Conservation (phyloP, 2,329 filamentous ascomycete species). For the Hymenoscyphus linearis region DNA sequence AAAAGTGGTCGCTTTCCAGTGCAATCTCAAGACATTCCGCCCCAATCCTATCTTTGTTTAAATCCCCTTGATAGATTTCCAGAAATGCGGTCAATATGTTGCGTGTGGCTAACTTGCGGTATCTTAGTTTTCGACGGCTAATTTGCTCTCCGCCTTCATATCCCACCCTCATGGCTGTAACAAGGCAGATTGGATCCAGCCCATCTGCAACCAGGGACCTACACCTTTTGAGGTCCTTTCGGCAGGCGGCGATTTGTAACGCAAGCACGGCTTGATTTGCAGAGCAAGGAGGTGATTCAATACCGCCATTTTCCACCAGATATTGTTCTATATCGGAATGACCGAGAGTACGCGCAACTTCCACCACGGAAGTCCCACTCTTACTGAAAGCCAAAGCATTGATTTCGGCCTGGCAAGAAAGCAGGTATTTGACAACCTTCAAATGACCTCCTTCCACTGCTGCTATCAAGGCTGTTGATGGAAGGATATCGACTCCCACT, state of each 20-base stretch:
- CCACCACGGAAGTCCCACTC: not conserved
- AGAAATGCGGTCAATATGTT: not conserved
- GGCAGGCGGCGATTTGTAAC: not conserved
- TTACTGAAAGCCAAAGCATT: not conserved
- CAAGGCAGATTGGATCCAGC: not conserved
- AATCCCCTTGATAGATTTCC: not conserved
- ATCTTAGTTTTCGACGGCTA: too few species aligned
- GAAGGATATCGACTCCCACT: too few species aligned
- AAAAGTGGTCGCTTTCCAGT: not conserved
- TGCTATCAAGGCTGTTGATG: not conserved
- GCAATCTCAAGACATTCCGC: not conserved
- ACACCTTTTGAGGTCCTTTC: not conserved
- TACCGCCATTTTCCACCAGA: not conserved
- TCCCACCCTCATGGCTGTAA: not conserved
- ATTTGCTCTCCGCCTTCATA: too few species aligned
- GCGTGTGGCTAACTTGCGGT: not conserved
- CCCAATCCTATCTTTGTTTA: not conserved
- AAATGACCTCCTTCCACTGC: not conserved
- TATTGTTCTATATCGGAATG: not conserved
- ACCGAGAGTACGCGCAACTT: not conserved
- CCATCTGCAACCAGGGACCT: not conserved
- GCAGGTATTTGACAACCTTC: not conserved
- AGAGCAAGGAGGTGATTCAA: not conserved
- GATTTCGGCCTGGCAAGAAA: not conserved
- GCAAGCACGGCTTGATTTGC: not conserved